Evolutionary conservation across 805 yeast species (phyloP).

Genomic region (Ogataea nitratoaversa): DNA sequence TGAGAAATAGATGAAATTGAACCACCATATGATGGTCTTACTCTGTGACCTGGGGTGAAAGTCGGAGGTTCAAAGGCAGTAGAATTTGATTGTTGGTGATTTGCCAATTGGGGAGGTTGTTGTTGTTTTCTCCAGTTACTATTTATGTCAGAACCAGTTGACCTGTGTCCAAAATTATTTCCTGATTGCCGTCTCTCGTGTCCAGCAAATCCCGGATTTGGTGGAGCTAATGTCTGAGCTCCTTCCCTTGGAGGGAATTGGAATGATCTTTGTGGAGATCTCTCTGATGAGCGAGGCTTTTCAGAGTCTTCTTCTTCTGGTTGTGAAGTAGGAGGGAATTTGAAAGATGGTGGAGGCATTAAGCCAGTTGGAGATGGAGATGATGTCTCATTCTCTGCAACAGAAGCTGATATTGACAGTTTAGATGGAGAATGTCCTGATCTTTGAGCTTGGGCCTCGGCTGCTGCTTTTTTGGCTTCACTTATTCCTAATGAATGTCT

Average conservation of each 20-base stretch:
- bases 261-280: constrained; percentile 46
- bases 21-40: constrained; percentile 67
- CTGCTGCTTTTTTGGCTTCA: constrained; percentile 97
- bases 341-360: constrained; percentile 38
- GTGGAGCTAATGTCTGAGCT: constrained; percentile 39
- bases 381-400: constrained; percentile 5
- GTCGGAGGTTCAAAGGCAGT: constrained; percentile 22
- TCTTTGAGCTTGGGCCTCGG: constrained; percentile 77
- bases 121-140: constrained; percentile 66
- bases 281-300: constrained; percentile 16
- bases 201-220: constrained; percentile 47
- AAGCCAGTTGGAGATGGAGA: constrained; percentile 8
- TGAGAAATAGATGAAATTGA: constrained; percentile 51
- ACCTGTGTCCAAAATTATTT: constrained; percentile 35
- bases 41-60: constrained; percentile 77
- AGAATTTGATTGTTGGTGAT: constrained; percentile 5
- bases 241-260: constrained; percentile 60
- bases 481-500: constrained; percentile 88
- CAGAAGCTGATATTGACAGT: constrained; percentile 14
- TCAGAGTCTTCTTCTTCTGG: constrained; percentile 9
- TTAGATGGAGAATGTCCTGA: constrained; percentile 32
- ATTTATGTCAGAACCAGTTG: constrained; percentile 43
- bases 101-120: constrained; percentile 24
- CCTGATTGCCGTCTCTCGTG: constrained; percentile 41
- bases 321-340: constrained; percentile 46